Conservation (phyloP, 164 flowering plant species). For the Houttuynia cordata region DNA sequence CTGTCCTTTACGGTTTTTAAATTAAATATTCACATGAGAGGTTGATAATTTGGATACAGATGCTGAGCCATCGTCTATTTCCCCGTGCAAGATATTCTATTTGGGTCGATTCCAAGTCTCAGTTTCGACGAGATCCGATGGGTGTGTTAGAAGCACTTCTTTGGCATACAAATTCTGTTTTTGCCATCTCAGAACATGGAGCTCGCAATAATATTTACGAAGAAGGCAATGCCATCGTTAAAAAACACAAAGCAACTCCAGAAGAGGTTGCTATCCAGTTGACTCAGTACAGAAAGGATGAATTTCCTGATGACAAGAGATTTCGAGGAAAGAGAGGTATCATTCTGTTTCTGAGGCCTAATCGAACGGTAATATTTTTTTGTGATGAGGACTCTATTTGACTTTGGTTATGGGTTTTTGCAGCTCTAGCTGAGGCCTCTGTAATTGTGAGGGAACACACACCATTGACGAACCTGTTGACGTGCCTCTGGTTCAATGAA, state of each 20-base stretch:
- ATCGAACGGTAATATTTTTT: background rate
- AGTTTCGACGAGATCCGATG: slow-evolving; percentile 86
- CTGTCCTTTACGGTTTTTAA: background rate
- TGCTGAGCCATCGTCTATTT: slow-evolving; percentile 85
- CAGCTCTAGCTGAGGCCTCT: slow-evolving; percentile 96
- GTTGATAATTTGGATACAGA: slow-evolving; percentile 29
- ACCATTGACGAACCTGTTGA: slow-evolving; percentile 63
- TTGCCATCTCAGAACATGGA: slow-evolving; percentile 95
- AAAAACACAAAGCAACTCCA: slow-evolving; percentile 88
- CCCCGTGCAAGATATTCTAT: slow-evolving; percentile 78
- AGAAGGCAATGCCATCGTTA: slow-evolving; percentile 88
- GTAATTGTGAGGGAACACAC: slow-evolving; percentile 79
- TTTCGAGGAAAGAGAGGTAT: slow-evolving; percentile 83
- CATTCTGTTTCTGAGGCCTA: background rate
- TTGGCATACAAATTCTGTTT: slow-evolving; percentile 75
- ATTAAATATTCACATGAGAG: background rate
- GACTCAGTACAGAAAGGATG: slow-evolving; percentile 67
- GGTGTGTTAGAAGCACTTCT: slow-evolving; percentile 92
- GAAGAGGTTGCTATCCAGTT: slow-evolving; percentile 86
- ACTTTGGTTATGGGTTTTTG: slow-evolving; percentile 15
- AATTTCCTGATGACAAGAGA: slow-evolving; percentile 78
- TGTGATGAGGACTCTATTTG: background rate
- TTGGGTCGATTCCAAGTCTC: slow-evolving; percentile 98
- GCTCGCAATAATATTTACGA: slow-evolving; percentile 93
- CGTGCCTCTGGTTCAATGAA: slow-evolving; percentile 98